Evolutionary conservation across 129 eudicot species (phyloP).

Genomic region (Oenanthe sinensis): DNA sequence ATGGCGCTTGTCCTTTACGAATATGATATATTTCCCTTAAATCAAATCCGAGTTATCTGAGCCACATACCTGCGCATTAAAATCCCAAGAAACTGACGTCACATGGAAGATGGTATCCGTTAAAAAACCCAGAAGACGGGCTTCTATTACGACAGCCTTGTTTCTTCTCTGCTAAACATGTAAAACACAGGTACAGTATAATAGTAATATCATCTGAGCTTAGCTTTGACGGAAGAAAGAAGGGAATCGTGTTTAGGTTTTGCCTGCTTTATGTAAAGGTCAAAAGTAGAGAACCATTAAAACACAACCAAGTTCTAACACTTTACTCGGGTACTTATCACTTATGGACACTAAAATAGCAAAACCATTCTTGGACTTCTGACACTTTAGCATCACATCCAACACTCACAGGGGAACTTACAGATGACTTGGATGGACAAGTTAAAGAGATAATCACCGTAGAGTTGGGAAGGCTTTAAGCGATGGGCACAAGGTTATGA

Average conservation of each 20-base stretch:
- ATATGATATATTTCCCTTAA: constrained; percentile 1
- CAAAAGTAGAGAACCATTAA: constrained; percentile 7
- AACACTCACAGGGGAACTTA: constrained; percentile 13
- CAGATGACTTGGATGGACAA: constrained; percentile 25
- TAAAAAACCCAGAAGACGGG: constrained; percentile 12
- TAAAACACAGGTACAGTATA: constrained; percentile 1
- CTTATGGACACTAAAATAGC: not conserved
- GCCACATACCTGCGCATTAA: constrained; percentile 6
- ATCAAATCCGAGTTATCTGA: constrained; percentile 20
- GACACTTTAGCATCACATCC: constrained; percentile 30
- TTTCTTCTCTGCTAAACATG: constrained; percentile 12
- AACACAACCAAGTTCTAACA: constrained; percentile 11
- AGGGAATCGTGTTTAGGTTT: constrained; percentile 9
- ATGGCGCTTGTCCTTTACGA: constrained; percentile 23
- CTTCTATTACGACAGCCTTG: constrained; percentile 14
- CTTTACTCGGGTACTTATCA: constrained; percentile 16
- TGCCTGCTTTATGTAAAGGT: constrained; percentile 16
- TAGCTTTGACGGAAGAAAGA: constrained; percentile 13
- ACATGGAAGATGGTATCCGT: constrained; percentile 12
- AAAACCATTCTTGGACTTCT: constrained; percentile 16
- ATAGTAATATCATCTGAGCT: constrained; percentile 13
- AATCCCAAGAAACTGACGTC: constrained; percentile 3
- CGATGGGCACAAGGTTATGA: no score
- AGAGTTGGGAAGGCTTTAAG: constrained; percentile 27
- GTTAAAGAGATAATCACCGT: constrained; percentile 23